Evolutionary conservation across 495 filamentous ascomycete genomes (phyloP), one percentile per base, ranked within the genome.

Genomic region (Chaetomium tenue): DNA sequence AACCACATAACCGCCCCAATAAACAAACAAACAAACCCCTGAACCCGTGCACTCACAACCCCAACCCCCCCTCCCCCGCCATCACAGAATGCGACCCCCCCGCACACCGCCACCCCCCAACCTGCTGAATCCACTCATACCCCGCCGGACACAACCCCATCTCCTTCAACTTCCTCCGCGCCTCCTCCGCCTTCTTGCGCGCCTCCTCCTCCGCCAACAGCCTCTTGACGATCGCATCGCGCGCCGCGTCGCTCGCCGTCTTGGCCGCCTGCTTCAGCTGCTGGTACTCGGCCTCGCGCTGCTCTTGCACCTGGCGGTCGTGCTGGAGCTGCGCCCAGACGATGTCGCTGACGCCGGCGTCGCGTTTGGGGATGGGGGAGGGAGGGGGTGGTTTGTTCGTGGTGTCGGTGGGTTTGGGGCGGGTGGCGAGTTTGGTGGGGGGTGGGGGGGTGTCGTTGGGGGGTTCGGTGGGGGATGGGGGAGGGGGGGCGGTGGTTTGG

Each of bases 321-420:
- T 60, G 68, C 63, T 86, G 77, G 0, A 91, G 78, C 58, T 85
- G 82, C 18, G 77, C 65, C 88, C 88, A 90, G n/a, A 83, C 73
- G 3, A 68, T 83, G 64, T 90, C 86, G 23, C 78, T 76, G 0
- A 90, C 86, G 2, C 85, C 85, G 0, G 74, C 64, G 50, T 89
- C 88, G 23, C 87, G 77, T 18, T 44, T 39, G 42, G 56, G 60
- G n/a, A 23, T 2, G n/a, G 1, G n/a, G 5, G 33, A 12, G 33
- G 33, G 9, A 12, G 6, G 33, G 5, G 33, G 33, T 3, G 33
- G 44, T 18, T 47, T 47, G 25, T 26, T 33, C 30, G 2, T 51
- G 47, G 9, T 53, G 13, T 15, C 15, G 16, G 26, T n/a, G 16
- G 25, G 12, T 37, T 55, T 55, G 28, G 52, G 26, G 11, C 52